Conservation (phyloP, 1,284 basidiomycete species). For the Tausonia pullulans region DNA sequence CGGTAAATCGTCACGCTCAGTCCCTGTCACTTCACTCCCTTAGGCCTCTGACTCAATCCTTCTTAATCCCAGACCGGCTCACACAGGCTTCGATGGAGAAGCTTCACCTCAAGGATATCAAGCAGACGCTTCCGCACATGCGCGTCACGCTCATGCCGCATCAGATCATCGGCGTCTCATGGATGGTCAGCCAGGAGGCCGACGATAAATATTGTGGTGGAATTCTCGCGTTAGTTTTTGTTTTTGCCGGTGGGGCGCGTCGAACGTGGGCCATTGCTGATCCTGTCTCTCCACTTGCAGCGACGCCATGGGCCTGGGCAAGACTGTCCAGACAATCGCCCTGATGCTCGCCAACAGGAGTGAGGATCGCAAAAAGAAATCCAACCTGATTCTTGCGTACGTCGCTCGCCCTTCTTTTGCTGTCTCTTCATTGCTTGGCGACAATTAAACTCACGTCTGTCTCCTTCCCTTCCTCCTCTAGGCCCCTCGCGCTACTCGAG, state of each 20-base stretch:
- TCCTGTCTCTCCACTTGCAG: background rate
- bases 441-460: background rate
- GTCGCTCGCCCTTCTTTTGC: slow-evolving; percentile 4
- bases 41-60: background rate
- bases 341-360: slow-evolving; percentile 29
- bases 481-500: slow-evolving; percentile 7
- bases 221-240: slow-evolving; percentile 30
- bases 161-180: slow-evolving; percentile 33
- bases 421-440: background rate
- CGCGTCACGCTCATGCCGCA: slow-evolving; percentile 31
- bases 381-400: slow-evolving; percentile 36
- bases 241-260: background rate
- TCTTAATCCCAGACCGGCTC: slow-evolving; percentile 18
- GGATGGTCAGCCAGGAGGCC: slow-evolving; percentile 20
- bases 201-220: slow-evolving; percentile 28
- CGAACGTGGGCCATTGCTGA: too few relatives aligned
- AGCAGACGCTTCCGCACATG: slow-evolving; percentile 23
- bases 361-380: slow-evolving; percentile 28
- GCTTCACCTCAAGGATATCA: slow-evolving; percentile 21
- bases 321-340: slow-evolving; percentile 37
- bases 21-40: background rate
- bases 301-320: slow-evolving; percentile 28
- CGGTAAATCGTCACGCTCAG: background rate
- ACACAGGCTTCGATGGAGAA: slow-evolving; percentile 24
- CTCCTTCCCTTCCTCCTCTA: background rate